Evolutionary conservation across 192 early-diverging fungal genomes (phyloP).

Genomic region (Rhizophagus clarus): DNA sequence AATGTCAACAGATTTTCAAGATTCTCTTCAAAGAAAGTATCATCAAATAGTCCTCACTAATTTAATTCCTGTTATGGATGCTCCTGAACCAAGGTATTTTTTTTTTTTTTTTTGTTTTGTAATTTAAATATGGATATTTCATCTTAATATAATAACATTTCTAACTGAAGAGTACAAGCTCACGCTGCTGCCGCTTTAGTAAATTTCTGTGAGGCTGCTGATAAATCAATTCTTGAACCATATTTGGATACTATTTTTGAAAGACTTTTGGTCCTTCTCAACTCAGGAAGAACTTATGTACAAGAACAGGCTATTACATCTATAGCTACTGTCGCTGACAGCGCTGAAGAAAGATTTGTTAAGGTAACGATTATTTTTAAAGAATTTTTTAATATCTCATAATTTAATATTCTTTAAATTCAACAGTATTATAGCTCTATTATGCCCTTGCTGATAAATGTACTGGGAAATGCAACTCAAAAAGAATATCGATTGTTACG

Average conservation of each 20-base stretch:
- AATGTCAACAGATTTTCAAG: slow-evolving; percentile 96
- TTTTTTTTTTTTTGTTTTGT: neutral
- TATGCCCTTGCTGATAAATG: slow-evolving; percentile 94
- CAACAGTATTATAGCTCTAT: slow-evolving; percentile 81
- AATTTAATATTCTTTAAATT: neutral
- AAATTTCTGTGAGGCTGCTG: slow-evolving; percentile 93
- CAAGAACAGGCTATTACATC: slow-evolving; percentile 99
- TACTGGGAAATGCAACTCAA: slow-evolving; percentile 79
- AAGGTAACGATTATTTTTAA: slow-evolving; percentile 41
- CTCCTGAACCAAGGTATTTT: slow-evolving; percentile 30
- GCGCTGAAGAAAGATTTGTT: slow-evolving; percentile 86
- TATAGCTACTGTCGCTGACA: slow-evolving; percentile 95
- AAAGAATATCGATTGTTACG: slow-evolving; percentile 91
- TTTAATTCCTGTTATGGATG: slow-evolving; percentile 89
- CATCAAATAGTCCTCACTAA: slow-evolving; percentile 70
- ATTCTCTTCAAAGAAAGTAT: slow-evolving; percentile 71
- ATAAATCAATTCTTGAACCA: slow-evolving; percentile 81
- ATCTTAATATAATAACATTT: slow-evolving; percentile 11
- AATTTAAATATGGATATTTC: neutral
- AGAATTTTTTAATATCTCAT: neutral
- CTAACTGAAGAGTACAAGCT: slow-evolving; percentile 79
- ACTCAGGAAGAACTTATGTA: slow-evolving; percentile 85
- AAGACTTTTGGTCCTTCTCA: slow-evolving; percentile 81
- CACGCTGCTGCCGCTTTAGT: slow-evolving; percentile 97
- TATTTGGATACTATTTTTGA: slow-evolving; percentile 91